A percentile compares a stretch with the other conserved stretches of the same genome.
These are phyloP conservation scores for Pulveroboletus sp. DNA, from an alignment of 768 basidiomycete genomes.

Conservation along the genomic window DNA sequence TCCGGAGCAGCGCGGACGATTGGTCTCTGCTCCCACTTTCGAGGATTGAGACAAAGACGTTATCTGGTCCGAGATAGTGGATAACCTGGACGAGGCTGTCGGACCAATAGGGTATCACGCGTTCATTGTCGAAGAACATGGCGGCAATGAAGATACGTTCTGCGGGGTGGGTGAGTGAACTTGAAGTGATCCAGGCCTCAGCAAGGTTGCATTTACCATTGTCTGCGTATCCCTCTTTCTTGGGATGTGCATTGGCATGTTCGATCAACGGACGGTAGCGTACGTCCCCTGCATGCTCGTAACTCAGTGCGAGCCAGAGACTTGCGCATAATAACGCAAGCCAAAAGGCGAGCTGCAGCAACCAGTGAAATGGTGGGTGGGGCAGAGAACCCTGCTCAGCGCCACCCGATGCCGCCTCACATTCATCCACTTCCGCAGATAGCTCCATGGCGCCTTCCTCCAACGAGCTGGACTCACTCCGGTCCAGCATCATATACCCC, in stretches of 20 bases:
- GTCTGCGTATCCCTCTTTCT: slow-evolving; percentile 13
- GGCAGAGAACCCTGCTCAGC: not conserved
- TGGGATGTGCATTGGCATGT: slow-evolving; percentile 10
- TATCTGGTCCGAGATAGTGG: slow-evolving; percentile 39
- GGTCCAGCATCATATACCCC: slow-evolving; percentile 10
- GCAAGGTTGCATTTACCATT: slow-evolving; percentile 6
- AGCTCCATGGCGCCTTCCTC: not conserved
- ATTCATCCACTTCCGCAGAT: not conserved
- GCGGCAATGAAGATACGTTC: slow-evolving; percentile 25
- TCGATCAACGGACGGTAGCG: slow-evolving; percentile 15
- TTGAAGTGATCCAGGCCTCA: fast-evolving
- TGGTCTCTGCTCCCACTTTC: slow-evolving; percentile 33
- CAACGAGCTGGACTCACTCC: slow-evolving; percentile 4
- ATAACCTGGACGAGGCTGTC: slow-evolving; percentile 33
- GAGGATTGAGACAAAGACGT: slow-evolving; percentile 42
- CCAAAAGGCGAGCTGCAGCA: slow-evolving; percentile 6
- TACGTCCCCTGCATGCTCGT: slow-evolving; percentile 6
- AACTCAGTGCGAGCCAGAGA: slow-evolving; percentile 4
- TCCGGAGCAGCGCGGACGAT: slow-evolving; percentile 10
- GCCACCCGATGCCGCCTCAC: not conserved
- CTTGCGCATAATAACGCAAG: not conserved
- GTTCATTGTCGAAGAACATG: slow-evolving; percentile 39
- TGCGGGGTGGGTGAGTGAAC: not conserved
- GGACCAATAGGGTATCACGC: slow-evolving; percentile 39
- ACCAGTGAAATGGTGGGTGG: not conserved